Evolutionary conservation across 2,329 filamentous ascomycete genomes (phyloP), one percentile per base, ranked within the genome.

Genomic region (Tolypocladium inflatum): DNA sequence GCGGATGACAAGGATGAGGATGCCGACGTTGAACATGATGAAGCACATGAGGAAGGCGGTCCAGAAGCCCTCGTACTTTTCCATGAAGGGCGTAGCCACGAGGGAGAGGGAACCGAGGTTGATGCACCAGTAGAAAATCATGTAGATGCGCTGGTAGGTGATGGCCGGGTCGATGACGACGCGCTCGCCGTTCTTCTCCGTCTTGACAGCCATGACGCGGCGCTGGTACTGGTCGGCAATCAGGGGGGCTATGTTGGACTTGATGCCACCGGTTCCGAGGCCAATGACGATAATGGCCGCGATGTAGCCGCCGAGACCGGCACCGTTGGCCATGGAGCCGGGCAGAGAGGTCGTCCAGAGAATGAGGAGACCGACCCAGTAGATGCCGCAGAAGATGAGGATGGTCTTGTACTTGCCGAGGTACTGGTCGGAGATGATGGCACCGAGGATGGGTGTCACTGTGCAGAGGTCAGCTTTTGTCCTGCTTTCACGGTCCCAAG

Each of bases 111-210:
- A 82, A n/a, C 87, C 88, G 19, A 91, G 64, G 71, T 91, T 90
- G 67, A 90, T 89, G 72, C 83, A 87, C 69, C 80, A 78, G 72
- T 90, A 90, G 74, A 89, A 90, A 67, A 89, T 81, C 84, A 85
- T 88, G 76, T 88, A 89, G 61, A 89, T 84, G 54, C 84, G 78
- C 65, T 86, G 82, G 61, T 86, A 80, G 1, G 87, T 89, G 57
- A 88, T 75, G 43, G 80, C 77, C 0, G 86, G 85, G 63, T 89
- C 86, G 33, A 88, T 80, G 62, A 90, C 78, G 57, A 89, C 83
- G 76, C 78, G 75, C 70, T 84, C 79, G 43, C 81, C 82, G 8
- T 63, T 70, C 63, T 74, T 70, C 50, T 80, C 71, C 2, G 75
- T 79, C 64, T 74, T 75, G 54, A 84, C 67, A 30, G 75, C 76